These are phyloP conservation scores for Cinnamomum chago DNA, from an alignment of 164 flowering plant species.

Conservation along the genomic window DNA sequence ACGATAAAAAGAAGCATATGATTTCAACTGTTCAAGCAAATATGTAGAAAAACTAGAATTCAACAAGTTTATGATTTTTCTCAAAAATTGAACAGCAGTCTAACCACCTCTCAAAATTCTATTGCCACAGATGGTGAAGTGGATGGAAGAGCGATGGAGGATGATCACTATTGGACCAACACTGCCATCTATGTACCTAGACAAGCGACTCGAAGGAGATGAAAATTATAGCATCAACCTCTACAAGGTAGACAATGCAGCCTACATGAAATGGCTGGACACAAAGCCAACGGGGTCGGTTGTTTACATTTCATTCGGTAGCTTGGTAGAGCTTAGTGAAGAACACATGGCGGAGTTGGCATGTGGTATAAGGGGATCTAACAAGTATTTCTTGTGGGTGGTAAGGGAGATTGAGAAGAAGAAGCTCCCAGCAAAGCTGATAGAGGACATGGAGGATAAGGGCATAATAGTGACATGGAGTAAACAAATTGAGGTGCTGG, in stretches of 20 bases:
- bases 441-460: conserved; percentile 6
- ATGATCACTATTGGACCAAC: conserved; percentile 35
- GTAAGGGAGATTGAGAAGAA: conserved; percentile 21
- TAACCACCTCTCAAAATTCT: neutral
- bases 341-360: conserved; percentile 34
- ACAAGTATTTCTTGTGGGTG: conserved; percentile 30
- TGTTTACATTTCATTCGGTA: conserved; percentile 34
- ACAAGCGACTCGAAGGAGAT: conserved; percentile 18
- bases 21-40: neutral
- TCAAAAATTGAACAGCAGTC: no score
- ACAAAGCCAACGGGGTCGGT: conserved; percentile 19
- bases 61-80: neutral
- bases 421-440: conserved; percentile 23
- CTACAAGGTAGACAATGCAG: conserved; percentile 8
- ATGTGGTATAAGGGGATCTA: conserved; percentile 11
- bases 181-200: conserved; percentile 30
- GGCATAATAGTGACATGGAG: conserved; percentile 30
- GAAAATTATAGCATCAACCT: conserved; percentile 25
- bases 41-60: neutral
- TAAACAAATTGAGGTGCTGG: conserved; percentile 15
- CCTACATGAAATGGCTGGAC: conserved; percentile 30
- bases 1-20: neutral
- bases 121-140: conserved; percentile 11
- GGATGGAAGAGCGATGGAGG: conserved; percentile 10
- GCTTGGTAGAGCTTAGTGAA: conserved; percentile 10